Conservation (phyloP, 768 basidiomycete genomes). For the Kockovaella imperatae region DNA sequence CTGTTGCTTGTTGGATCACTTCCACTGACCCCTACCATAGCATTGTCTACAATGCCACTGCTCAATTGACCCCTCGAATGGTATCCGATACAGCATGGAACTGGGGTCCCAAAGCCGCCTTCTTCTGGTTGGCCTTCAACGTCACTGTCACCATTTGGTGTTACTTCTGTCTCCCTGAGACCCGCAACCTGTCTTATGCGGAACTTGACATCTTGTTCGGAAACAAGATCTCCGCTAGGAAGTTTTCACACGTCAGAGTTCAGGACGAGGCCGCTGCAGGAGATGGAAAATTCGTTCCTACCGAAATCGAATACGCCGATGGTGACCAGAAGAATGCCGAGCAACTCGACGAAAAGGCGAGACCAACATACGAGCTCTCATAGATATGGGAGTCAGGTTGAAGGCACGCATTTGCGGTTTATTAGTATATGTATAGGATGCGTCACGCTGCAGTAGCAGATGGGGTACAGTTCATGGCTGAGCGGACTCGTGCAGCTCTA, state of each 20-base stretch:
- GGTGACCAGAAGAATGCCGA: not conserved
- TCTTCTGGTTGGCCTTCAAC: conserved; percentile 11
- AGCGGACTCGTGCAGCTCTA: not conserved
- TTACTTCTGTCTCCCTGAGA: conserved; percentile 15
- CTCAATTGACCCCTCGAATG: conserved; percentile 14
- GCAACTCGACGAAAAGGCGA: no score
- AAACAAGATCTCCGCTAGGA: conserved; percentile 26
- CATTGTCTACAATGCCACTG: conserved; percentile 8
- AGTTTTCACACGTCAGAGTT: conserved; percentile 12
- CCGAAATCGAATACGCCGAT: not conserved
- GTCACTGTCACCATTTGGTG: conserved; percentile 6
- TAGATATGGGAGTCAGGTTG: no score
- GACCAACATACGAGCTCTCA: no score
- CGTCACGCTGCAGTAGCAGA: no score
- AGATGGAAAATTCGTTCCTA: not conserved
- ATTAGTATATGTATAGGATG: no score
- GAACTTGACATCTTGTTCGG: conserved; percentile 37
- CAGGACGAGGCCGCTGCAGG: not conserved
- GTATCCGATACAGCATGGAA: conserved; percentile 4
- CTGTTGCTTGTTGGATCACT: conserved; percentile 6
- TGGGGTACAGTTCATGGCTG: no score
- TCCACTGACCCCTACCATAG: conserved; percentile 3
- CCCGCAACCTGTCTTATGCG: conserved; percentile 15
- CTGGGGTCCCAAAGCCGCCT: conserved; percentile 12
- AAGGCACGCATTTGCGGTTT: no score